phyloP scores from a whole-genome alignment of 1,284 basidiomycete genomes.

The Boletus sp. region DNA sequence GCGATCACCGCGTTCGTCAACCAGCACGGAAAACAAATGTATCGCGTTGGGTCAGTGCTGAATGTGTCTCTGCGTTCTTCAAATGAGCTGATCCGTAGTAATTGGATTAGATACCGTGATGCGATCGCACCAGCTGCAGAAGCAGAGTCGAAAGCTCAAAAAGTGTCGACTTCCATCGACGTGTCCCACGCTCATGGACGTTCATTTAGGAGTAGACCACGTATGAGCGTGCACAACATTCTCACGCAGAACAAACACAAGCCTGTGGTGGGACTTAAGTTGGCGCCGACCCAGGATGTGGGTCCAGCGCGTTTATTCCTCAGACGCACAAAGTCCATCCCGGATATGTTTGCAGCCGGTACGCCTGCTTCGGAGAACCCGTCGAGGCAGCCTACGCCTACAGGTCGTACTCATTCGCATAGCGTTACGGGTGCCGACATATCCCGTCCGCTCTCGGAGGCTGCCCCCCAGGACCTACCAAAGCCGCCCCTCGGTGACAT shows the following conservation, averaged over 20 bases:
- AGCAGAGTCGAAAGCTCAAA: conserved; percentile 33
- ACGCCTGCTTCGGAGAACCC: conserved; percentile 23
- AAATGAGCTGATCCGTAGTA: conserved; percentile 8
- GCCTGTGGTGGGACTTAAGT: conserved; percentile 22
- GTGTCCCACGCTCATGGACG: conserved; percentile 19
- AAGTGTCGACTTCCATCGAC: conserved; percentile 31
- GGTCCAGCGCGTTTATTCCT: conserved; percentile 32
- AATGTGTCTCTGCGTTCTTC: neutral
- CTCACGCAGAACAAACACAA: conserved; percentile 52
- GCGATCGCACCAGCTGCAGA: conserved; percentile 47
- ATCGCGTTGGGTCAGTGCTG: conserved; percentile 61
- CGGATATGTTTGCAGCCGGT: conserved; percentile 46
- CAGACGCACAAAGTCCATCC: conserved; percentile 67
- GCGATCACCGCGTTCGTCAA: conserved; percentile 74
- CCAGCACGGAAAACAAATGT: conserved; percentile 72
- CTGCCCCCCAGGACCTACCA: conserved; percentile 11
- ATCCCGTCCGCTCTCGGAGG: conserved; percentile 36
- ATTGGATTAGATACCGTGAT: conserved; percentile 46
- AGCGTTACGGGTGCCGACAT: conserved; percentile 72
- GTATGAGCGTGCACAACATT: conserved; percentile 66
- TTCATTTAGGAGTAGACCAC: conserved; percentile 41
- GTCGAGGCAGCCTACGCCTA: conserved; percentile 29
- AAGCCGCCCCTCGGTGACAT: conserved; percentile 43
- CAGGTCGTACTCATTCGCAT: conserved; percentile 67
- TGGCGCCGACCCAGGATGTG: conserved; percentile 17